These are phyloP conservation scores for Tetracentron sinense DNA, from an alignment of 164 flowering plant genomes.

Conservation along the genomic window DNA sequence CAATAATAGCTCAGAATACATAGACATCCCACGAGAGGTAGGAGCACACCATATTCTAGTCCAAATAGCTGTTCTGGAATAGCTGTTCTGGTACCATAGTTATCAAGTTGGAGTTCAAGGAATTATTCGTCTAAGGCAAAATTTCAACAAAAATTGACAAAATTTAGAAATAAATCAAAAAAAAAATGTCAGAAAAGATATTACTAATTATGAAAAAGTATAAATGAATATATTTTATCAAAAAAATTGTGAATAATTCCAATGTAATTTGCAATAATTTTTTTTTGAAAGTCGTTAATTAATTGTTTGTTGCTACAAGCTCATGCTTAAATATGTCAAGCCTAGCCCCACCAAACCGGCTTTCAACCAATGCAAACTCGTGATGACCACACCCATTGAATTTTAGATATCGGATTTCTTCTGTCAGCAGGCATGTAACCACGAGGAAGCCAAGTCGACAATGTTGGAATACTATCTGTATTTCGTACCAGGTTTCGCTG, in stretches of 20 bases:
- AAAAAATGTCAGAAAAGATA: too few relatives aligned
- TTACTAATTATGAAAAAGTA: too few relatives aligned
- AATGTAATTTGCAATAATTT: too few relatives aligned
- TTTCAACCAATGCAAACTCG: conserved; percentile 53
- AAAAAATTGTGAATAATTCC: too few relatives aligned
- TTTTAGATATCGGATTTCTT: conserved; percentile 68
- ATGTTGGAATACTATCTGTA: conserved; percentile 62
- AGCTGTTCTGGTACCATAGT: too few relatives aligned
- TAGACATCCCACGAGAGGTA: conserved; percentile 50
- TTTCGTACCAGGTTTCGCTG: conserved; percentile 40
- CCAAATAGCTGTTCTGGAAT: conserved; percentile 40
- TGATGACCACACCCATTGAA: conserved; percentile 59
- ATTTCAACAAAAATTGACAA: too few relatives aligned
- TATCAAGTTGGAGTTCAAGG: too few relatives aligned
- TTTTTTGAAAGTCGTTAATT: too few relatives aligned
- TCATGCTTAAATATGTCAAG: conserved; percentile 58
- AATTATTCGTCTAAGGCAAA: too few relatives aligned
- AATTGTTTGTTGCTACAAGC: conserved; percentile 44
- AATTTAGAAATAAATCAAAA: too few relatives aligned
- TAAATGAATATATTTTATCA: too few relatives aligned
- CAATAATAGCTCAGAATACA: too few relatives aligned
- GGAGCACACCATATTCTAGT: conserved; percentile 44
- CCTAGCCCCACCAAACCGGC: conserved; percentile 63
- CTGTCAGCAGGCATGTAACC: conserved; percentile 65
- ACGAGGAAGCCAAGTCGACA: conserved; percentile 67